These are phyloP conservation scores for Canariomyces notabilis DNA, from an alignment of 2,329 filamentous ascomycete species.

Conservation along the genomic window DNA sequence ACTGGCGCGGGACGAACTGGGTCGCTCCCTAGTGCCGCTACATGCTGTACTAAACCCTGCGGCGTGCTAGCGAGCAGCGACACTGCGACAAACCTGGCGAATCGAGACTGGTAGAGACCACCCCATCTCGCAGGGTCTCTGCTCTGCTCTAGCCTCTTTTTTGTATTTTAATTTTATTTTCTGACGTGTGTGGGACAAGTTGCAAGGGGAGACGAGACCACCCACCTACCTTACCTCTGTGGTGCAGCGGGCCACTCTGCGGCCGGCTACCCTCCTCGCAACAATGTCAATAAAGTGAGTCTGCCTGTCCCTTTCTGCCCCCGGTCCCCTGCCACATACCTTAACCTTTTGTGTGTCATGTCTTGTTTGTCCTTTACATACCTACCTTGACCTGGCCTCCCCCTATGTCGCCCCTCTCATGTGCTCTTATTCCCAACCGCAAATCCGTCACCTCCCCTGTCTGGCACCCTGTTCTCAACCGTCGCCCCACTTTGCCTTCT, in stretches of 20 bases:
- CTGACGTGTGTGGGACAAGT: constrained; percentile 23
- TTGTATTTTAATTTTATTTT: too few species aligned
- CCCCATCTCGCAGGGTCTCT: constrained; percentile 28
- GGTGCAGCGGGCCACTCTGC: constrained; percentile 24
- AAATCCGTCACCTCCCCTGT: constrained; percentile 9
- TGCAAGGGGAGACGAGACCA: too few species aligned
- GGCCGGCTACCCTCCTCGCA: constrained; percentile 30
- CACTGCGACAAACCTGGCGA: constrained; percentile 32
- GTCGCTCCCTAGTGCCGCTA: constrained; percentile 17
- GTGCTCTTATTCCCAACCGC: constrained; percentile 12
- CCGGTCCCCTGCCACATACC: neutral
- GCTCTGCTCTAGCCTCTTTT: too few species aligned
- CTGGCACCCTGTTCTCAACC: constrained; percentile 9
- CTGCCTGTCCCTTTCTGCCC: constrained; percentile 10
- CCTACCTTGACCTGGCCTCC: constrained; percentile 4
- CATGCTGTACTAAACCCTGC: constrained; percentile 26
- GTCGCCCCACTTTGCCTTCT: constrained; percentile 14
- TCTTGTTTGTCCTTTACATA: constrained; percentile 2
- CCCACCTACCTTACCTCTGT: constrained; percentile 12
- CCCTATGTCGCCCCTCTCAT: constrained; percentile 15
- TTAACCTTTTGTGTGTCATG: constrained; percentile 2
- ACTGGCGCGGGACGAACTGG: constrained; percentile 31
- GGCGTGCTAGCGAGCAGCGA: constrained; percentile 29
- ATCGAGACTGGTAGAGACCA: constrained; percentile 28
- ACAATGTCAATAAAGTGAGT: constrained; percentile 40